These are phyloP conservation scores for Hypoxylon sp. DNA, from an alignment of 2,329 filamentous ascomycete species.

Conservation along the genomic window DNA sequence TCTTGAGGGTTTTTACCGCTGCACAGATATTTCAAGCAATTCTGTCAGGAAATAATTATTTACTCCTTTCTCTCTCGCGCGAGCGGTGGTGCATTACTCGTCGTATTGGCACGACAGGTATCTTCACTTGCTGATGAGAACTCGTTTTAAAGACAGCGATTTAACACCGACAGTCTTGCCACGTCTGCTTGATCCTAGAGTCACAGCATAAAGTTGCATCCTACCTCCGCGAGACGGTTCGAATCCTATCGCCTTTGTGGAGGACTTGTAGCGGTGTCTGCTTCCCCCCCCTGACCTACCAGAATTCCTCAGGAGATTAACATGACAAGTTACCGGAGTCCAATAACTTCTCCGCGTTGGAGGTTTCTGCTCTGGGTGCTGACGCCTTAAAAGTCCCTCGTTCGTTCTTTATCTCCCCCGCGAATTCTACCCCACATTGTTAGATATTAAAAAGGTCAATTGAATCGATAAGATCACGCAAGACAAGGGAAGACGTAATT, in stretches of 20 bases:
- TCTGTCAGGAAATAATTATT: conserved; percentile 21
- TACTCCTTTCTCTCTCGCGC: conserved; percentile 5
- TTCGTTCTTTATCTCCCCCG: conserved; percentile 50
- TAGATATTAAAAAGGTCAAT: conserved; percentile 43
- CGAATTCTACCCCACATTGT: conserved; percentile 54
- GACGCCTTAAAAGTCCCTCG: conserved; percentile 57
- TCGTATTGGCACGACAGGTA: conserved; percentile 13
- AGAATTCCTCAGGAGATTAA: conserved; percentile 56
- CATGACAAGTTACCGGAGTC: conserved; percentile 62
- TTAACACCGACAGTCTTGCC: conserved; percentile 33
- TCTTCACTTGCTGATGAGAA: conserved; percentile 18
- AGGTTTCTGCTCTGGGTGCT: conserved; percentile 62
- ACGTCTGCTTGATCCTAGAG: conserved; percentile 26
- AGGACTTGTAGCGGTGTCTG: conserved; percentile 52
- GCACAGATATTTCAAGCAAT: conserved; percentile 45
- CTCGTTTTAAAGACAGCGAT: conserved; percentile 22
- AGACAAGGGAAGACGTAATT: conserved; percentile 43
- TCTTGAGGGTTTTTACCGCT: conserved; percentile 32
- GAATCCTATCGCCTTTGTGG: conserved; percentile 45
- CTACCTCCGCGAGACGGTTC: conserved; percentile 41
- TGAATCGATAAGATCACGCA: conserved; percentile 52
- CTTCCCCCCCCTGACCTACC: conserved; percentile 46
- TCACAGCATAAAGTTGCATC: conserved; percentile 39
- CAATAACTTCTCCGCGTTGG: conserved; percentile 61
- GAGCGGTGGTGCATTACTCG: conserved; percentile 21